Evolutionary conservation across 1,284 basidiomycete species (phyloP), one percentile per base, ranked within the genome.

Genomic region (Singerocomus rubriflavus): DNA sequence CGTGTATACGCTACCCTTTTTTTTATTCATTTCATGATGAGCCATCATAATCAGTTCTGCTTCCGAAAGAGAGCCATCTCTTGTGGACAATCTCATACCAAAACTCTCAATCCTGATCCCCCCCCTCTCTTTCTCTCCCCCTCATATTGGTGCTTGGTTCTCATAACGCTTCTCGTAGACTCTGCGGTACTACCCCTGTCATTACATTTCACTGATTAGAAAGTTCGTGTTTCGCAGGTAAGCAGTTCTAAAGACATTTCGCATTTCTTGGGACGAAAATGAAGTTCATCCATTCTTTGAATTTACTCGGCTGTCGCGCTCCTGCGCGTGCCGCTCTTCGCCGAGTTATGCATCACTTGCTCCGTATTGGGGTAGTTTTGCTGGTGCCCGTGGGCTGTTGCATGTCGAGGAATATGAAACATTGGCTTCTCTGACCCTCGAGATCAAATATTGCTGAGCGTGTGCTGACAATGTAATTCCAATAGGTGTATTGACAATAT

Each of bases 211-310:
- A 26, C 4, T 2, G 1, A 27, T 29, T 25, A 5, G 12, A 27
- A 9, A 33, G 29, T 11, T 1, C 5, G 11, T 17, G 1, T 35
- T 16, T 36, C 4, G 9, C 12, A 50, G 46, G 63, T 70, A 49
- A 64, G 66, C 54, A 51, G 44, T 37, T 33, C 35, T 27, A 50
- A 44, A 11, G 37, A 46, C 44, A 32, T n/a, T 33, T 33, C 4
- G 33, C 35, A 17, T 39, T 38, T 31, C 27, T 56, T 47, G 67
- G 63, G 74, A 79, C 71, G 82, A 85, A 85, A 85, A 46, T 75
- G 67, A 80, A 87, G 84, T 86, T 87, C 78, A 87, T 87, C 84
- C 84, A 86, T 87, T 87, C 84, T 75, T 87, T 85, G 84, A 87
- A 71, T 69, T 71, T 72, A 51, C 72, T 71, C 64, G 67, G 62